Base-by-base conservation (phyloP, 2,329 filamentous ascomycete genomes). In the Raffaelea arxii region DNA sequence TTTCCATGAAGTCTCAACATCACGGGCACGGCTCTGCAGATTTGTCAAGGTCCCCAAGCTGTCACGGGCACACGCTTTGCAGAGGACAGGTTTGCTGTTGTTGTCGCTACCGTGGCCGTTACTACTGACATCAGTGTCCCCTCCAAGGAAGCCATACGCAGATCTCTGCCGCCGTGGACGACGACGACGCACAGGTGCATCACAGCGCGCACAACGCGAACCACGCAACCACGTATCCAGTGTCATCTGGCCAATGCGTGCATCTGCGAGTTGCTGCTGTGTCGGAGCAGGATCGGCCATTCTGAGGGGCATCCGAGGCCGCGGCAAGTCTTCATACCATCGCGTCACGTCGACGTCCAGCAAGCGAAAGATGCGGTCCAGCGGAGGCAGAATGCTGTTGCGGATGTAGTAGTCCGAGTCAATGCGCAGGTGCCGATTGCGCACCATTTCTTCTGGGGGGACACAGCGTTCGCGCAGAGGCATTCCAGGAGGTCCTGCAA, bases 291-390 rank as follows among this genome's bases (percentile, higher is more conserved):
- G 65, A 32, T 53, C 51, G 7, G 18, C 35, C 1, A 43, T 39
- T n/a, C 49, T 44, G 19, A 46, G 46, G 76, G 77, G 24, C 82
- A 76, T 40, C 91, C 78, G 9, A 84, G 81, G 73, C 62, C 94
- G 95, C 40, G 91, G 91, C 88, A 97, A 94, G 64, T 96, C 89
- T 52, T 95, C 88, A 58, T 89, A 97, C 92, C 92, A 98, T 49
- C 79, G 76, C 18, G 86, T 71, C 0, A 97, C 86, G 60, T 92
- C 94, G 25, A 89, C 92, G 6, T 92, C 92, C 3, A 55, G 86
- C 3, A 98, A 81, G 58, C 92, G 95, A 69, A 98, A 96, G 53
- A 98, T 96, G 24, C 92, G 82, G 63, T 97, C 91, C 0, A 98
- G 74, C 0, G 92, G 92, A 6, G 92, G 92, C 43, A 98, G 94